phyloP scores from a whole-genome alignment of 2,329 filamentous ascomycete species.

The Westerdykella ornata region DNA sequence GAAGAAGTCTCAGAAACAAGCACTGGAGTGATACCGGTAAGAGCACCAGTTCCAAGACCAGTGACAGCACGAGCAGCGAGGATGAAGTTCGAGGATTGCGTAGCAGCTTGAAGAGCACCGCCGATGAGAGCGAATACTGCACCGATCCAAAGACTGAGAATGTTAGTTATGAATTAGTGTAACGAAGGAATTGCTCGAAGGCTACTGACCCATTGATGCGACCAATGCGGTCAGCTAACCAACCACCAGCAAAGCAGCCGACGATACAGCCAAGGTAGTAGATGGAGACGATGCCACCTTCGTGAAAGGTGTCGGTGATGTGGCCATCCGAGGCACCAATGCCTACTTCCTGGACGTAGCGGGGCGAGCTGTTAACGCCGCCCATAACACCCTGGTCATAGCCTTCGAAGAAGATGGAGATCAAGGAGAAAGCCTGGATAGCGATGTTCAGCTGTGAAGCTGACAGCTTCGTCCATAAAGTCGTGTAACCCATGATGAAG shows the following conservation, averaged over 20 bases:
- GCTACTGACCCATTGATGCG: too few species aligned
- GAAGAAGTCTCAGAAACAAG: constrained; percentile 5
- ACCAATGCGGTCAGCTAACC: constrained; percentile 21
- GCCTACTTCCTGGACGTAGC: constrained; percentile 4
- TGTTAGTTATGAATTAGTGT: too few species aligned
- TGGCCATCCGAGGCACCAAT: too few species aligned
- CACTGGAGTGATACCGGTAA: constrained; percentile 34
- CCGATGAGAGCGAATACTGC: too few species aligned
- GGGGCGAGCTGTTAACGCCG: too few species aligned
- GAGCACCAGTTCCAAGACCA: constrained; percentile 35
- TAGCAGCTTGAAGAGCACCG: constrained; percentile 49
- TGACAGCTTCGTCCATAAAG: too few species aligned
- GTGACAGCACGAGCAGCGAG: constrained; percentile 43
- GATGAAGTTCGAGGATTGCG: constrained; percentile 46
- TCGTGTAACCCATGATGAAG: too few species aligned
- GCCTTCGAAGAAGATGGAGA: constrained; percentile 55
- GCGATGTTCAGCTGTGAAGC: constrained; percentile 59
- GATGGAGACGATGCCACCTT: constrained; percentile 31
- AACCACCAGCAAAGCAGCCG: constrained; percentile 22
- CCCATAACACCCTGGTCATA: constrained; percentile 64
- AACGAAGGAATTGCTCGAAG: too few species aligned
- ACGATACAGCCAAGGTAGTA: constrained; percentile 29
- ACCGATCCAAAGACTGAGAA: too few species aligned
- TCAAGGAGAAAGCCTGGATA: constrained; percentile 58
- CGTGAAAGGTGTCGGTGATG: constrained; percentile 21